Evolutionary conservation across 108 stramenopile species (phyloP).

Genomic region (Skeletonema grethae): DNA sequence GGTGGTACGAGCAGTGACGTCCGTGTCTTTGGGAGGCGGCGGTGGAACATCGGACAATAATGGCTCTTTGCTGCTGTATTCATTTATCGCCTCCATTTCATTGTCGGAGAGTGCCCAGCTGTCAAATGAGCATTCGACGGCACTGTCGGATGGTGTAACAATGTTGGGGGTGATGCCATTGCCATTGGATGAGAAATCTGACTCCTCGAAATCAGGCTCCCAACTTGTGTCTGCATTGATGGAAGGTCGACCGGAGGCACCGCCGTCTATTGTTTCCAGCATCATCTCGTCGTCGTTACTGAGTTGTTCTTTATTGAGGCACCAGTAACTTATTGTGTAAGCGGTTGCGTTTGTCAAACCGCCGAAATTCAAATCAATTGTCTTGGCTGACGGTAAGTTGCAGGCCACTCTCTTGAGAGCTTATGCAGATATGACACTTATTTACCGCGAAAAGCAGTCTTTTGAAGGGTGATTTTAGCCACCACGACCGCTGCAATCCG

Average conservation of each 20-base stretch:
- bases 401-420: too few species aligned
- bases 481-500: too few species aligned
- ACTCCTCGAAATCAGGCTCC: neutral
- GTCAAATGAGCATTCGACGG: neutral
- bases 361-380: too few species aligned
- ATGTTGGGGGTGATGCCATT: neutral
- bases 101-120: neutral
- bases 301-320: neutral
- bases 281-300: neutral
- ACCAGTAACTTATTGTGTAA: too few species aligned
- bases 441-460: too few species aligned
- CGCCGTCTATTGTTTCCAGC: neutral
- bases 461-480: too few species aligned
- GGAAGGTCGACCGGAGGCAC: neutral
- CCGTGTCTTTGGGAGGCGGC: neutral
- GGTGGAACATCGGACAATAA: neutral
- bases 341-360: too few species aligned
- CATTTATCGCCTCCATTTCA: neutral
- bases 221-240: neutral
- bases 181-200: neutral
- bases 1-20: neutral
- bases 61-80: neutral
- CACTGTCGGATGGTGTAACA: neutral
- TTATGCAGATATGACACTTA: too few species aligned
- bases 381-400: too few species aligned